Evolutionary conservation across 23 red algal species (phyloP), one percentile per base, ranked within the genome.

Genomic region (Gracilaria gracilis): DNA sequence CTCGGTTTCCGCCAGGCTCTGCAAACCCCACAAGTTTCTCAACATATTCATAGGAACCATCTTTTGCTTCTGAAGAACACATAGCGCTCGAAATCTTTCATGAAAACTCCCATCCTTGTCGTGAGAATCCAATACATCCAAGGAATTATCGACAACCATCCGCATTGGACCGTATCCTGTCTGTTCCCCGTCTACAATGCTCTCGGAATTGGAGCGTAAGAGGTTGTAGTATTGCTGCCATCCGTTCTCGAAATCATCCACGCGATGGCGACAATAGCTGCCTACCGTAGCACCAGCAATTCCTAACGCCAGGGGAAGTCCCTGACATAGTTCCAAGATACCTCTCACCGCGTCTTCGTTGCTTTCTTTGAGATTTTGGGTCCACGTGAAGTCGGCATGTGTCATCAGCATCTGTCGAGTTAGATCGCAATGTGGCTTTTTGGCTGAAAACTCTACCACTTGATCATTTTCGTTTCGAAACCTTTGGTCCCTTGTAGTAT

Each of bases 241-340:
- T 19, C 15, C 65, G 27, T 35, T 39, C 36, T 70, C 15, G 9
- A 4, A 2, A 11, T 70, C 14, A 35, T 70, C 65, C 4, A 24
- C 27, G 36, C 65, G 65, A 13, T 35, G 4, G 2, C 4, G 13
- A 15, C n/a, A 15, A 2, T 17, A 24, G 20, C 14, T 70, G 27
- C n/a, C 19, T n/a, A 79, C 75, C 6, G 75, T 29, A 25, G 44
- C 75, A 33, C 75, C 75, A 40, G 75, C 75, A 51, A 79, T 58
- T 21, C 75, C 75, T 29, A 79, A 31, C 40, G 75, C 75, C 11
- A 79, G 47, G 6, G 75, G 75, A 58, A 79, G 75, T 6, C 75
- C 75, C 25, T 79, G 75, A 31, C 75, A 79, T 4, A 70, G 4
- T 4, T 70, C 65, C 13, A 70, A 4, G 35, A 70, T 70, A 36